These are phyloP conservation scores for Lomentospora prolificans DNA, from an alignment of 2,329 filamentous ascomycete species.

Conservation along the genomic window DNA sequence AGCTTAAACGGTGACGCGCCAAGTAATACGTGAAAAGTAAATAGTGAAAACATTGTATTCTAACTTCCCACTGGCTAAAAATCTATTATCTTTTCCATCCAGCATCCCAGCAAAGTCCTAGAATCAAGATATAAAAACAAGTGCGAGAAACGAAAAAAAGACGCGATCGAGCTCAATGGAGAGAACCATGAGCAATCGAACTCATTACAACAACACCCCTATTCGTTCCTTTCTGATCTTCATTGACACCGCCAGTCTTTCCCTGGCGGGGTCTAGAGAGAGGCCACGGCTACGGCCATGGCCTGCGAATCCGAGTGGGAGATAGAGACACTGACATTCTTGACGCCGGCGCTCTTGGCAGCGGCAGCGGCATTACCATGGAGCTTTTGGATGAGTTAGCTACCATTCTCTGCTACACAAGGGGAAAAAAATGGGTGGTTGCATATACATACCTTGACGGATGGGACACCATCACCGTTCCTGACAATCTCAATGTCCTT, in stretches of 20 bases:
- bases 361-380: constrained; percentile 75
- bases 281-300: constrained; percentile 84
- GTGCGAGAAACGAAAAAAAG: constrained; percentile 5
- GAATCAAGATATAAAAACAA: constrained; percentile 3
- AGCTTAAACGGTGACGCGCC: too few species aligned
- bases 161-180: constrained; percentile 10
- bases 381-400: constrained; percentile 50
- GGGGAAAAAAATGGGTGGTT: not conserved
- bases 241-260: not conserved
- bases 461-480: constrained; percentile 71
- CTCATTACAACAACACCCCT: not conserved
- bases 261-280: constrained; percentile 45
- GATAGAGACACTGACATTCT: constrained; percentile 84
- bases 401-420: too few species aligned
- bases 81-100: not conserved
- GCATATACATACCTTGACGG: constrained; percentile 62
- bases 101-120: not conserved
- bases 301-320: constrained; percentile 92
- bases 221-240: not conserved
- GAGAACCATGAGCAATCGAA: constrained; percentile 11
- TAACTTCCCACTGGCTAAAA: not conserved
- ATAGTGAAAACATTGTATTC: not conserved
- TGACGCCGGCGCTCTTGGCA: constrained; percentile 79
- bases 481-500: constrained; percentile 90
- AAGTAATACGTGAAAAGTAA: too few species aligned